A percentile compares a stretch with the other conserved stretches of the same genome.
These are phyloP conservation scores for Tylopilus rubrobrunneus DNA, from an alignment of 768 basidiomycete genomes.

Conservation along the genomic window DNA sequence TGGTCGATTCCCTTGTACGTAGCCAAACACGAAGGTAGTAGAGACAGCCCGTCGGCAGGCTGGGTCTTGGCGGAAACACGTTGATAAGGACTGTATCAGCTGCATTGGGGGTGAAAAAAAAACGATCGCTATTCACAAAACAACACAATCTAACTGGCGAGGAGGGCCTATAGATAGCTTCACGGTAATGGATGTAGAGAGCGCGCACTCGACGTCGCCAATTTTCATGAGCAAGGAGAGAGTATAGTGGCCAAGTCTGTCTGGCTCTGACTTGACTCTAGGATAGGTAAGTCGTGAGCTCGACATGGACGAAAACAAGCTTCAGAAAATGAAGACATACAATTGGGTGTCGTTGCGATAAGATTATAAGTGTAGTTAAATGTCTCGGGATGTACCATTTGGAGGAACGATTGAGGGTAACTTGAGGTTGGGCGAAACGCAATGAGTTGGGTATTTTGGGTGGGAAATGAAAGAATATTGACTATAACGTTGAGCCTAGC, in stretches of 20 bases:
- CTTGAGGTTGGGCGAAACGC: constrained; percentile 10
- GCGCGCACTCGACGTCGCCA: constrained; percentile 50
- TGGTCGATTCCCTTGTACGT: constrained; percentile 54
- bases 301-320: background rate
- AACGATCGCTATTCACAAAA: constrained; percentile 49
- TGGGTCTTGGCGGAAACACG: constrained; percentile 56
- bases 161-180: constrained; percentile 52
- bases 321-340: constrained; percentile 53
- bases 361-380: constrained; percentile 48
- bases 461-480: constrained; percentile 4
- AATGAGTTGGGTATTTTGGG: constrained; percentile 9
- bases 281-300: constrained; percentile 5
- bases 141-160: constrained; percentile 50
- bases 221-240: constrained; percentile 54
- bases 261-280: constrained; percentile 29
- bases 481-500: constrained; percentile 1
- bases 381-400: constrained; percentile 20
- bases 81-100: constrained; percentile 28
- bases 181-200: constrained; percentile 46
- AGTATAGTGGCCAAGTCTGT: constrained; percentile 36
- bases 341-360: constrained; percentile 40
- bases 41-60: constrained; percentile 50
- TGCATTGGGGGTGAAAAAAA: background rate
- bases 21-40: constrained; percentile 67
- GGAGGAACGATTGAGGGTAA: constrained; percentile 17